Evolutionary conservation across 495 filamentous ascomycete species (phyloP).

Genomic region (Aspergillus baeticus): DNA sequence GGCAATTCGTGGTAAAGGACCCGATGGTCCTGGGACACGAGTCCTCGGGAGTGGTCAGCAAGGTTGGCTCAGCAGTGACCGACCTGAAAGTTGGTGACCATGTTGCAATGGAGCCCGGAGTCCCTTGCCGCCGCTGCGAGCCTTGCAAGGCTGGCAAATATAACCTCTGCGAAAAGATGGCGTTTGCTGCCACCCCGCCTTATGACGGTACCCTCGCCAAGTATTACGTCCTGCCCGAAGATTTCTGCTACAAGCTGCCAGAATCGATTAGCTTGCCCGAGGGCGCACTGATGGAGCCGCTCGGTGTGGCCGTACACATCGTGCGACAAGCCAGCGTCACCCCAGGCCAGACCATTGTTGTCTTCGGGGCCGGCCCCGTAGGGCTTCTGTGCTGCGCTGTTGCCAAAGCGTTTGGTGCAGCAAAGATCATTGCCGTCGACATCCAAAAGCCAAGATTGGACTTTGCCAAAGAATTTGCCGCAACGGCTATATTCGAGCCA

Average conservation of each 20-base stretch:
- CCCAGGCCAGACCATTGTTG: slow-evolving; percentile 50
- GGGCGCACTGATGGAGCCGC: slow-evolving; percentile 53
- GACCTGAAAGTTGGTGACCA: slow-evolving; percentile 44
- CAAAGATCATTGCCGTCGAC: slow-evolving; percentile 53
- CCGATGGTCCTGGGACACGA: slow-evolving; percentile 96
- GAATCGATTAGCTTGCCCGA: slow-evolving; percentile 46
- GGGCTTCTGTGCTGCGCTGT: slow-evolving; percentile 55
- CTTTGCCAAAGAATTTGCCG: slow-evolving; percentile 51
- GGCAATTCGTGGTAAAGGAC: slow-evolving; percentile 73
- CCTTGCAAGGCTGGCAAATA: slow-evolving; percentile 53
- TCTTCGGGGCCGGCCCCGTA: slow-evolving; percentile 56
- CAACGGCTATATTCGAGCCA: slow-evolving; percentile 43
- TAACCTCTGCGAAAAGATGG: slow-evolving; percentile 53
- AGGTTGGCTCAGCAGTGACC: slow-evolving; percentile 58
- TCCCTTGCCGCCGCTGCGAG: slow-evolving; percentile 51
- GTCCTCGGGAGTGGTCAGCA: slow-evolving; percentile 71
- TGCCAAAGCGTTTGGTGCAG: slow-evolving; percentile 51
- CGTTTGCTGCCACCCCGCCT: slow-evolving; percentile 54
- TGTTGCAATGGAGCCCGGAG: slow-evolving; percentile 55
- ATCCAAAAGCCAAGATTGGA: slow-evolving; percentile 50
- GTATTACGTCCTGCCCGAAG: slow-evolving; percentile 54
- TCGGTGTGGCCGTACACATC: slow-evolving; percentile 57
- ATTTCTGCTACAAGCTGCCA: slow-evolving; percentile 56
- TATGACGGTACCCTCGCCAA: slow-evolving; percentile 55
- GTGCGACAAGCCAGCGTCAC: slow-evolving; percentile 43